phyloP scores from a whole-genome alignment of 768 basidiomycete species.

The Termitomyces eurrhizus region DNA sequence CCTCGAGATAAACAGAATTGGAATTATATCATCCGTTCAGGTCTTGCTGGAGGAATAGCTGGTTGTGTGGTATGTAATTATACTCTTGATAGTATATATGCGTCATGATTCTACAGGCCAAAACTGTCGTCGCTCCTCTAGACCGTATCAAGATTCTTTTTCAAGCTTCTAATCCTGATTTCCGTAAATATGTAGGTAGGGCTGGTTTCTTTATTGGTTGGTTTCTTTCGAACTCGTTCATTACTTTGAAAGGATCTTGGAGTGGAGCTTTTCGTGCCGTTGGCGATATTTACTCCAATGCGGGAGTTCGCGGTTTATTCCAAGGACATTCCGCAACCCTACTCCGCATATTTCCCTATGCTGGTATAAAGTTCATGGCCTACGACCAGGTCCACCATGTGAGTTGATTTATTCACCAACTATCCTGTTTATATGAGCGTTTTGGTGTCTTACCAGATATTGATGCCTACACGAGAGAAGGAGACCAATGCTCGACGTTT shows the following conservation, averaged over 20 bases:
- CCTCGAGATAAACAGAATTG: conserved; percentile 51
- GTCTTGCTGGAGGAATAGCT: conserved; percentile 89
- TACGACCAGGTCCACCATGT: conserved; percentile 88
- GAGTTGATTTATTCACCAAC: conserved; percentile 13
- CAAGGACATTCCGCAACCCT: conserved; percentile 97
- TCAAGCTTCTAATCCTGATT: conserved; percentile 95
- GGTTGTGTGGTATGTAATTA: conserved; percentile 78
- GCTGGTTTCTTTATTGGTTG: conserved; percentile 20
- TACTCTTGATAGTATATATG: conserved; percentile 3
- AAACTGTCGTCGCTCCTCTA: conserved; percentile 91
- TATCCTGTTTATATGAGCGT: not conserved
- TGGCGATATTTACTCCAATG: conserved; percentile 60
- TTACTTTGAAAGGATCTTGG: conserved; percentile 65
- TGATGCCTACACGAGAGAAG: conserved; percentile 79
- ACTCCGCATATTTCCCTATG: conserved; percentile 93
- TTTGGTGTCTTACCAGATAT: conserved; percentile 40
- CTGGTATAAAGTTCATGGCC: conserved; percentile 94
- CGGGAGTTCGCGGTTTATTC: conserved; percentile 76
- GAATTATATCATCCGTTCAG: conserved; percentile 70
- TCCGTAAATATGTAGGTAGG: conserved; percentile 87
- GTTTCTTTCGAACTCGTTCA: not conserved
- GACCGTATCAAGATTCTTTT: conserved; percentile 99
- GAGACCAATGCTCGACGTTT: conserved; percentile 83
- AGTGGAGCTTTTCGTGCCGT: conserved; percentile 80
- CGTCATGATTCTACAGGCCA: conserved; percentile 53